Evolutionary conservation across 2,329 filamentous ascomycete species (phyloP).

Genomic region (Phyllosticta paracitricarpa): DNA sequence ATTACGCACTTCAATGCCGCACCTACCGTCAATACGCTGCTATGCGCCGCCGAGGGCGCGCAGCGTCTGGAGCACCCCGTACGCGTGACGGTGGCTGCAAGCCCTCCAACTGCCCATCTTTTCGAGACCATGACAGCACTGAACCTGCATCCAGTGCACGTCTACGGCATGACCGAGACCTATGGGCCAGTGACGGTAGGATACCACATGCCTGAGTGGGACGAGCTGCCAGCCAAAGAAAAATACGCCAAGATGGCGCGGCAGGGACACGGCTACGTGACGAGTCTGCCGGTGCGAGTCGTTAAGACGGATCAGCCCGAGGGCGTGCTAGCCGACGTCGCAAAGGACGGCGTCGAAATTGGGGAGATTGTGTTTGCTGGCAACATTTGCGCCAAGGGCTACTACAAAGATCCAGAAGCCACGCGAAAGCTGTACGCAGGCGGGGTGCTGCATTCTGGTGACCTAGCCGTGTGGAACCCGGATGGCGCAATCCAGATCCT

Average conservation of each 20-base stretch:
- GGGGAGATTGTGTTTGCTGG: slow-evolving; percentile 80
- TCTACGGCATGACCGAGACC: slow-evolving; percentile 81
- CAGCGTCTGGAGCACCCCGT: slow-evolving; percentile 59
- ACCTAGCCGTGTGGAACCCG: slow-evolving; percentile 85
- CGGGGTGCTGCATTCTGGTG: slow-evolving; percentile 78
- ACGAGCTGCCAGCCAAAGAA: slow-evolving; percentile 60
- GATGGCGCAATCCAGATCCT: slow-evolving; percentile 88
- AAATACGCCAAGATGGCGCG: slow-evolving; percentile 85
- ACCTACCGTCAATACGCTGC: slow-evolving; percentile 88
- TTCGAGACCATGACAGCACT: slow-evolving; percentile 86
- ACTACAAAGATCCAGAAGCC: slow-evolving; percentile 81
- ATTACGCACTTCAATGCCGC: slow-evolving; percentile 96
- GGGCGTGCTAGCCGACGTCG: slow-evolving; percentile 50
- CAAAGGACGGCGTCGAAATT: slow-evolving; percentile 62
- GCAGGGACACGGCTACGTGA: slow-evolving; percentile 86
- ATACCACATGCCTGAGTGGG: slow-evolving; percentile 79
- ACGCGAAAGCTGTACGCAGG: slow-evolving; percentile 81
- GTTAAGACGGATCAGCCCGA: slow-evolving; percentile 60
- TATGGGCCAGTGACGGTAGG: slow-evolving; percentile 95
- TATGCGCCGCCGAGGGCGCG: slow-evolving; percentile 73
- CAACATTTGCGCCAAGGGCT: slow-evolving; percentile 86
- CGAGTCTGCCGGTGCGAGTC: slow-evolving; percentile 68
- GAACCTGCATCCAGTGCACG: slow-evolving; percentile 84
- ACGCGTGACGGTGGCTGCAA: slow-evolving; percentile 83
- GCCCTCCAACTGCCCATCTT: slow-evolving; percentile 77